Conservation (phyloP, 306 rosid genomes). For the Castanea crenata region DNA sequence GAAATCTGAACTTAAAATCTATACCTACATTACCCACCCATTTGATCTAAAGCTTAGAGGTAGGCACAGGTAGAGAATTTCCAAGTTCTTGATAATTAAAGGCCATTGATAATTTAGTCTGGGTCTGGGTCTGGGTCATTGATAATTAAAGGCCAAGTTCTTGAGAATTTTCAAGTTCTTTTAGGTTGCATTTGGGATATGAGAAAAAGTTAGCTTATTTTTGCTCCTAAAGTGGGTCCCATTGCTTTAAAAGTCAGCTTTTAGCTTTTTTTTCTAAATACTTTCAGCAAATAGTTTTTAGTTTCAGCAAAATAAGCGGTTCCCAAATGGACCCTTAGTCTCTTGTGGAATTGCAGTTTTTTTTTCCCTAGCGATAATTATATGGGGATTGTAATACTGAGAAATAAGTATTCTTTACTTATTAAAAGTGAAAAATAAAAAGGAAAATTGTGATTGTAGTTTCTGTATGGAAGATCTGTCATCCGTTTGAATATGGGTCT, state of each 20-base stretch:
- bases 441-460: neutral
- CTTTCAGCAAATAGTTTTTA: too few species aligned
- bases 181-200: too few species aligned
- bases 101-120: neutral
- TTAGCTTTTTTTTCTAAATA: too few species aligned
- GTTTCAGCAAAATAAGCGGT: too few species aligned
- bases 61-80: neutral
- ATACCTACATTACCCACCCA: neutral
- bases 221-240: too few species aligned
- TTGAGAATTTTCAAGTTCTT: too few species aligned
- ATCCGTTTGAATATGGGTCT: neutral
- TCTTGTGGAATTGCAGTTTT: neutral
- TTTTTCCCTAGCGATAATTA: neutral
- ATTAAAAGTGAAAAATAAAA: neutral
- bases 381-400: too few species aligned
- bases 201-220: too few species aligned
- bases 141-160: too few species aligned
- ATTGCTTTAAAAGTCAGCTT: too few species aligned
- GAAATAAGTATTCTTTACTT: neutral
- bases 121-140: too few species aligned
- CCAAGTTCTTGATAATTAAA: neutral
- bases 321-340: too few species aligned
- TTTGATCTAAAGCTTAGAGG: neutral
- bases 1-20: neutral
- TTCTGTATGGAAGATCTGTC: neutral